These are phyloP conservation scores for Dorcoceras hygrometricum DNA, from an alignment of 257 asterid genomes.

Conservation along the genomic window DNA sequence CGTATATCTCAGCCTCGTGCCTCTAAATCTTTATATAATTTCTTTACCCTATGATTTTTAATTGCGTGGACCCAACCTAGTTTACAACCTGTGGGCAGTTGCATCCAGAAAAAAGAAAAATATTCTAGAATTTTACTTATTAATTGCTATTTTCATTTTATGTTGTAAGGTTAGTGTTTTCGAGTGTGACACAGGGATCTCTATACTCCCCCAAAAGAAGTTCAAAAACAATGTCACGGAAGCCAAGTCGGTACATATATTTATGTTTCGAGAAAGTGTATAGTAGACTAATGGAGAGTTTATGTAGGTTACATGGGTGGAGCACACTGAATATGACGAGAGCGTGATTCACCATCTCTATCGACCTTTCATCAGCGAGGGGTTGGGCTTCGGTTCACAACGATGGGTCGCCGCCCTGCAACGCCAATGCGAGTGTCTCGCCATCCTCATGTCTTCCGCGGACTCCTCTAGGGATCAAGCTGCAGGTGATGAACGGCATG, in stretches of 20 bases:
- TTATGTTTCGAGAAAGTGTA: background rate
- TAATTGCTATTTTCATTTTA: too few species aligned
- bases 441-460: slow-evolving; percentile 57
- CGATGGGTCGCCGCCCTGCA: slow-evolving; percentile 63
- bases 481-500: too few species aligned
- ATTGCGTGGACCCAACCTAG: background rate
- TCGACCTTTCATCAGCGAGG: slow-evolving; percentile 42
- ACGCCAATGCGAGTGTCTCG: slow-evolving; percentile 64
- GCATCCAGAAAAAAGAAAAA: background rate
- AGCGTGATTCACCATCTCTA: slow-evolving; percentile 46
- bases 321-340: slow-evolving; percentile 61
- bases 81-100: background rate
- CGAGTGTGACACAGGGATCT: too few species aligned
- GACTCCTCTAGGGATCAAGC: slow-evolving; percentile 38
- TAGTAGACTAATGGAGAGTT: background rate
- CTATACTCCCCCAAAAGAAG: too few species aligned
- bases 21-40: slow-evolving; percentile 45
- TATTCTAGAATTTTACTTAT: too few species aligned
- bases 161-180: background rate
- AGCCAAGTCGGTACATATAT: background rate
- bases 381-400: slow-evolving; percentile 64
- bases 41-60: slow-evolving; percentile 23
- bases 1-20: slow-evolving; percentile 48
- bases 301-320: slow-evolving; percentile 60
- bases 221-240: background rate